Evolutionary conservation across 805 yeast genomes (phyloP), one percentile per base, ranked within the genome.

Genomic region (Candida andamanensis): DNA sequence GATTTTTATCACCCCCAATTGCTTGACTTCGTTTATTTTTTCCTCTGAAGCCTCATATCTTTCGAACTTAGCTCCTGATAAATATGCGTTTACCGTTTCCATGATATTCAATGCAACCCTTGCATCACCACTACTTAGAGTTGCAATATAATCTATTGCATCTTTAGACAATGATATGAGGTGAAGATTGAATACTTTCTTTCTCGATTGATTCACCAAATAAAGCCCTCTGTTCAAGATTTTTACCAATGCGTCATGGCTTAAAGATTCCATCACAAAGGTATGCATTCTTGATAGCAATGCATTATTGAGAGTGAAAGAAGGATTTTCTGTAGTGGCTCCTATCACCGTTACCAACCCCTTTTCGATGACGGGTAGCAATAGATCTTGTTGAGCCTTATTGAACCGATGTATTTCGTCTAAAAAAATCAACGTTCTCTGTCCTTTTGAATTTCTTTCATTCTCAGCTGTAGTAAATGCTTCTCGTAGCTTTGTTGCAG

Each of bases 111-210:
- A 60, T 0, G 95, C 92, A 15, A 79, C 73, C 31, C 98, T 64
- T 0, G 95, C 86, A 52, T 92, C 97, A 2, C 98, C 99, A 42
- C 81, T 79, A 0, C 95, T 72, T 6, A 87, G 58, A 27, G 74
- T 76, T 4, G 85, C 80, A 4, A 90, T 60, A 50, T 85, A 80
- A 24, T 76, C 77, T 24, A 82, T 58, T 0, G 84, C 74, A 3
- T 72, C 79, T 29, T 69, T 67, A 6, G 68, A 55, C 22, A 87
- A 53, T 13, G 72, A 68, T 20, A 82, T 54, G 7, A 73, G 63
- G 13, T 74, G 73, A 25, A 67, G 59, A 3, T 69, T 54, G 43
- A 69, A 58, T 1, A 80, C 54, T n/a, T 68, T 41, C 37, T 72
- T 74, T 36, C 94, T 59, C 11, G 76, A 65, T 46, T 69, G 69